Percentiles rank a stretch among this genome's conserved stretches.
Evolutionary conservation across 495 filamentous ascomycete genomes (phyloP).

Genomic region (Penicillium pulvis): DNA sequence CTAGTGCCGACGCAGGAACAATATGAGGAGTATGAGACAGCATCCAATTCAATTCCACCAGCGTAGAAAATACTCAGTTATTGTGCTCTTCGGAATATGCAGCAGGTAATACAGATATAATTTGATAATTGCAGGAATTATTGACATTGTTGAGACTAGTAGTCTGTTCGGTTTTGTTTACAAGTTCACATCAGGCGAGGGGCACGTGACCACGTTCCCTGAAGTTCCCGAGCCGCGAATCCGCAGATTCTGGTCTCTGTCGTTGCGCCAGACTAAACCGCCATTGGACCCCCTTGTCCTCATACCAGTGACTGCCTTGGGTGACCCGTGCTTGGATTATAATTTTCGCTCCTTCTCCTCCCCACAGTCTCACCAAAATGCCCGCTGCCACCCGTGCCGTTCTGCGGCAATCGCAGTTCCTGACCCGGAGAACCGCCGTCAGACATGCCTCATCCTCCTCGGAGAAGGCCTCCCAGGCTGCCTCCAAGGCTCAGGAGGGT

Average conservation of each 20-base stretch:
- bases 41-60: too few relatives aligned
- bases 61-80: too few relatives aligned
- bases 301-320: slow-evolving; percentile 33
- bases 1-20: not conserved
- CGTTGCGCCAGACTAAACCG: slow-evolving; percentile 43
- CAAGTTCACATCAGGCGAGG: slow-evolving; percentile 1
- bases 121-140: too few relatives aligned
- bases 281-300: slow-evolving; percentile 46
- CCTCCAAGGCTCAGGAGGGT: slow-evolving; percentile 80
- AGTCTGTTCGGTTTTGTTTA: not conserved
- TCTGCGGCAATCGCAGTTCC: slow-evolving; percentile 62
- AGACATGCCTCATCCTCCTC: slow-evolving; percentile 67
- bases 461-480: slow-evolving; percentile 70
- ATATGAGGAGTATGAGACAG: not conserved
- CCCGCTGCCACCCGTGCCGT: slow-evolving; percentile 58
- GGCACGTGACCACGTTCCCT: slow-evolving; percentile 40
- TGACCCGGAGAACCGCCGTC: slow-evolving; percentile 56
- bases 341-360: slow-evolving; percentile 29
- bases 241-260: slow-evolving; percentile 46
- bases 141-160: not conserved
- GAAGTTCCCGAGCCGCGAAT: slow-evolving; percentile 49
- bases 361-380: slow-evolving; percentile 43
- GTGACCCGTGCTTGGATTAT: slow-evolving; percentile 31
- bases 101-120: too few relatives aligned
- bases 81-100: too few relatives aligned